Conservation (phyloP, 495 filamentous ascomycete genomes). For the Clohesyomyces aquaticus region DNA sequence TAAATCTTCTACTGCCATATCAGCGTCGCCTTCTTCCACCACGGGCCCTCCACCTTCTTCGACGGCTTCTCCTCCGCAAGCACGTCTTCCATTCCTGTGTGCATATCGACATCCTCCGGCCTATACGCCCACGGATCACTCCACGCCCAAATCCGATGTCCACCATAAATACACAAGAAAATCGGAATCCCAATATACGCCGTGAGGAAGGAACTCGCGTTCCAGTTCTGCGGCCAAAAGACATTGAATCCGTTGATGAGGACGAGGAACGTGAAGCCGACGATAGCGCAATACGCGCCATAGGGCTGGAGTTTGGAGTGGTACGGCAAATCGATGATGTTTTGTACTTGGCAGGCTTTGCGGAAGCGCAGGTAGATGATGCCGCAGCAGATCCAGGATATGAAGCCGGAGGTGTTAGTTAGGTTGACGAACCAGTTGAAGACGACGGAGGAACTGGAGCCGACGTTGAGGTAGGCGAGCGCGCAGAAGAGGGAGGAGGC, state of each 20-base stretch:
- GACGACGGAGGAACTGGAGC: conserved; percentile 33
- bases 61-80: conserved; percentile 56
- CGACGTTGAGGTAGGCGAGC: conserved; percentile 46
- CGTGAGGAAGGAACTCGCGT: conserved; percentile 59
- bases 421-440: conserved; percentile 65
- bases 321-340: conserved; percentile 58
- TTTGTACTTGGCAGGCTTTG: conserved; percentile 56
- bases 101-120: conserved; percentile 60
- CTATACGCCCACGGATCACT: conserved; percentile 58
- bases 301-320: conserved; percentile 58
- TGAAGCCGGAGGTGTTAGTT: conserved; percentile 63
- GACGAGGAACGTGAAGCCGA: conserved; percentile 55
- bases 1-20: conserved; percentile 36
- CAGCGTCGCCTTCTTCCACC: conserved; percentile 30
- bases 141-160: conserved; percentile 53
- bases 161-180: conserved; percentile 61
- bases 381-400: conserved; percentile 64
- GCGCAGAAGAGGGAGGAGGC: conserved; percentile 42
- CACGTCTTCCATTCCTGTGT: conserved; percentile 58
- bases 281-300: conserved; percentile 55
- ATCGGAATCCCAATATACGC: conserved; percentile 67
- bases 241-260: conserved; percentile 67
- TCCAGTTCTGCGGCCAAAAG: conserved; percentile 62
- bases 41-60: conserved; percentile 14
- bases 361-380: conserved; percentile 65